Evolutionary conservation across 768 basidiomycete genomes (phyloP).

Genomic region (Trametes gibbosa): DNA sequence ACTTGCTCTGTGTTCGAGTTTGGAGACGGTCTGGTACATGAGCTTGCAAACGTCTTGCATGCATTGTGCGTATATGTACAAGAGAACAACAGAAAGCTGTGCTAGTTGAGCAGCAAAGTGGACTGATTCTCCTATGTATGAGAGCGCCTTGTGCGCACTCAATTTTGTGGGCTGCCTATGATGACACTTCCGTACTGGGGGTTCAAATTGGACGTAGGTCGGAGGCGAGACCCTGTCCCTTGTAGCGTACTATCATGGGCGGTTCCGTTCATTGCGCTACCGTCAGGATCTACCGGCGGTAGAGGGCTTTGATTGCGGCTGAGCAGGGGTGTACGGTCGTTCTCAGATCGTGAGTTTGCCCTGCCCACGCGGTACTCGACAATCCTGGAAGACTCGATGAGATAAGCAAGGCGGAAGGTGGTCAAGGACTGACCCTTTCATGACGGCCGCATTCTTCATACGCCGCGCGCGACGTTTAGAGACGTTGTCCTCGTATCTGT

Average conservation of each 20-base stretch:
- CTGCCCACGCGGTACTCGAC: constrained; percentile 26
- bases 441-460: constrained; percentile 67
- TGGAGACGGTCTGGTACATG: background rate
- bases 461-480: constrained; percentile 73
- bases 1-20: background rate
- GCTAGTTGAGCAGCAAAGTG: no score
- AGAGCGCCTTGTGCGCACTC: no score
- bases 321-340: constrained; percentile 26
- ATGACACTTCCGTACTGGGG: constrained; percentile 10
- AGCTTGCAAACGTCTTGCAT: background rate
- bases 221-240: background rate
- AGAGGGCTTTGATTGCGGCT: constrained; percentile 4
- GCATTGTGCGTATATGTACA: background rate
- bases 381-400: constrained; percentile 16
- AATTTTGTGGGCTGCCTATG: constrained; percentile 1
- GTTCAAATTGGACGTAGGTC: constrained; percentile 5
- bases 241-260: background rate
- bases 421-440: constrained; percentile 60
- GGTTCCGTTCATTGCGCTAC: background rate
- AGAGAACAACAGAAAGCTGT: background rate
- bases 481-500: constrained; percentile 84
- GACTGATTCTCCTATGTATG: no score
- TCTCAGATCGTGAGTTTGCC: constrained; percentile 17
- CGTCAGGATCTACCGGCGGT: constrained; percentile 3
- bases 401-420: background rate